A percentile compares a stretch with the other conserved stretches of the same genome.
These are phyloP conservation scores for Fomitopsis serialis DNA, from an alignment of 768 basidiomycete species.

Conservation along the genomic window DNA sequence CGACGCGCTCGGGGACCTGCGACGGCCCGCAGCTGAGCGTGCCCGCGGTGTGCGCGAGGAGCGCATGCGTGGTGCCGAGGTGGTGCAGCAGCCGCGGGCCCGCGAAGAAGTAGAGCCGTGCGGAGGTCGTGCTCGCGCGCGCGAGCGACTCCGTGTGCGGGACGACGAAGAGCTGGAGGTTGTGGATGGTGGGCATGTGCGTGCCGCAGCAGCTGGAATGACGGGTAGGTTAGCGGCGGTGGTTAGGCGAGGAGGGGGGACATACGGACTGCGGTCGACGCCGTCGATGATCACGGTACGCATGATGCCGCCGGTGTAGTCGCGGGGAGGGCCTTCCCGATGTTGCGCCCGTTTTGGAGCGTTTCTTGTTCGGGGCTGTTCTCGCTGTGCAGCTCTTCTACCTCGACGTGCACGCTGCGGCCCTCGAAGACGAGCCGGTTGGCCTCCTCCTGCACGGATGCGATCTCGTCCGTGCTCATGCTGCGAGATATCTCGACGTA, in stretches of 20 bases:
- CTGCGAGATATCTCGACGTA: slow-evolving; percentile 75
- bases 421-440: slow-evolving; percentile 70
- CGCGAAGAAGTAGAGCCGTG: slow-evolving; percentile 76
- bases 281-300: slow-evolving; percentile 82
- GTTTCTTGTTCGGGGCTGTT: slow-evolving; percentile 24
- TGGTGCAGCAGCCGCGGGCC: slow-evolving; percentile 71
- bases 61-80: slow-evolving; percentile 50
- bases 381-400: slow-evolving; percentile 52
- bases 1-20: slow-evolving; percentile 64
- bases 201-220: slow-evolving; percentile 83
- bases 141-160: slow-evolving; percentile 65
- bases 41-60: slow-evolving; percentile 50
- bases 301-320: slow-evolving; percentile 73
- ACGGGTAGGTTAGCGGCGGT: not conserved
- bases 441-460: slow-evolving; percentile 52
- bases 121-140: slow-evolving; percentile 55
- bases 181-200: slow-evolving; percentile 73
- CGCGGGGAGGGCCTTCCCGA: slow-evolving; percentile 60
- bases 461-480: slow-evolving; percentile 60
- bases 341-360: slow-evolving; percentile 43
- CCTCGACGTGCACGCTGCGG: slow-evolving; percentile 64
- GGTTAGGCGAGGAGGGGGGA: slow-evolving; percentile 13
- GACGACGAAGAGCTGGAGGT: slow-evolving; percentile 66
- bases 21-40: slow-evolving; percentile 64
- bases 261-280: slow-evolving; percentile 76